Evolutionary conservation across 2,329 filamentous ascomycete species (phyloP), one percentile per base, ranked within the genome.

Genomic region (Aspergillus sp.): DNA sequence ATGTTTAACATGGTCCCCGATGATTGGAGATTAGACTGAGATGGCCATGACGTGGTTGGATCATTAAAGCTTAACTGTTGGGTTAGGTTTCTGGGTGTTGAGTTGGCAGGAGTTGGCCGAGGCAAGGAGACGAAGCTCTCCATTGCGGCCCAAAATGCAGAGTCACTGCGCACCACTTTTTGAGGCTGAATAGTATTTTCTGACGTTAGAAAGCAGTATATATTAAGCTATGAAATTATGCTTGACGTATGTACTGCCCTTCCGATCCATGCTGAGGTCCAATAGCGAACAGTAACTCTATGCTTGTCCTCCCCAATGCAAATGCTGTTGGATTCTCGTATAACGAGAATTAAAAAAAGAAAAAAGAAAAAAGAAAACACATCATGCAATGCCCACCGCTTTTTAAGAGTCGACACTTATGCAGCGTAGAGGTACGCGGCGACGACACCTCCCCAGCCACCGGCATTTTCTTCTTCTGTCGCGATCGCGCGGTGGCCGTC

Each of bases 371-470:
- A 51, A 37, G 5, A 51, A 34, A 33, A 27, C 33, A 17, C 37
- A 33, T 42, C 51, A 57, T 50, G 27, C 33, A n/a, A 39, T 24
- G 7, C 11, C 41, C 33, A 47, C 42, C 33, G 42, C 51, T 46
- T 41, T 54, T 40, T 20, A 20, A 19, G 11, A 19, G 7, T 61
- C 57, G 63, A 5, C 60, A 41, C 54, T 66, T 51, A 49, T 63
- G 66, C 51, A 64, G 46, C 61, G 46, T 66, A 66, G 49, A 67
- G 44, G 61, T 72, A 73, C 30, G 64, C 71, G 24, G 71, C 70
- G 58, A 74, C 58, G 37, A 72, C 67, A 40, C 68, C 71, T 22
- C 71, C 71, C 71, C 71, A 73, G 15, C 71, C 71, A 61, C 71
- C 71, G 11, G 60, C 52, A 62, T 74, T 72, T n/a, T 62, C 63